These are phyloP conservation scores for Chloroidium sp. DNA, from an alignment of 163 green algal genomes.

Conservation along the genomic window DNA sequence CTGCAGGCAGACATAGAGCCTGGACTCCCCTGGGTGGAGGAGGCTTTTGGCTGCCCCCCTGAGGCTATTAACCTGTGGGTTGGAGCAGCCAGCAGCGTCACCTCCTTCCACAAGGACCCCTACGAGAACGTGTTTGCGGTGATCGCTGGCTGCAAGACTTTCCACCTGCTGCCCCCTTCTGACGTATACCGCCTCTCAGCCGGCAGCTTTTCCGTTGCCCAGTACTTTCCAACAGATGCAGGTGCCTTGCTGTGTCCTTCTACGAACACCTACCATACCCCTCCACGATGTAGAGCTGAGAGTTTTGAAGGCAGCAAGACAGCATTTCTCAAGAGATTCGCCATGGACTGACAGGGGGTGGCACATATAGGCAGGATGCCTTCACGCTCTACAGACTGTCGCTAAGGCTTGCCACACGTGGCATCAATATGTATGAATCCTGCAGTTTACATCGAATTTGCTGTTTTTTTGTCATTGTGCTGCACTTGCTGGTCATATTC, in stretches of 20 bases:
- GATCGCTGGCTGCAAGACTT: constrained; percentile 60
- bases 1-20: constrained; percentile 31
- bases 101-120: constrained; percentile 77
- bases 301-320: no score
- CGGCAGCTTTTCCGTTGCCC: constrained; percentile 31
- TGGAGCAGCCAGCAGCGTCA: constrained; percentile 58
- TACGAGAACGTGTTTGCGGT: constrained; percentile 86
- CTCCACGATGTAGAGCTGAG: no score
- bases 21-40: constrained; percentile 46
- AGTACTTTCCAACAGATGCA: constrained; percentile 4
- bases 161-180: constrained; percentile 67
- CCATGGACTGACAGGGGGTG: neutral
- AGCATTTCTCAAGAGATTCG: no score
- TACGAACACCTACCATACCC: no score
- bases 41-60: constrained; percentile 46
- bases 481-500: no score
- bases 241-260: no score
- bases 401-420: no score
- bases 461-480: no score
- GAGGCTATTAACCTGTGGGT: constrained; percentile 86
- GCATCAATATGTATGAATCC: no score
- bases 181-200: constrained; percentile 58
- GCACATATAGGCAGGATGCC: no score
- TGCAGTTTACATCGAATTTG: no score
- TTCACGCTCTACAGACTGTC: no score